phyloP scores from a whole-genome alignment of 164 flowering plant species.

The Taxillus chinensis region DNA sequence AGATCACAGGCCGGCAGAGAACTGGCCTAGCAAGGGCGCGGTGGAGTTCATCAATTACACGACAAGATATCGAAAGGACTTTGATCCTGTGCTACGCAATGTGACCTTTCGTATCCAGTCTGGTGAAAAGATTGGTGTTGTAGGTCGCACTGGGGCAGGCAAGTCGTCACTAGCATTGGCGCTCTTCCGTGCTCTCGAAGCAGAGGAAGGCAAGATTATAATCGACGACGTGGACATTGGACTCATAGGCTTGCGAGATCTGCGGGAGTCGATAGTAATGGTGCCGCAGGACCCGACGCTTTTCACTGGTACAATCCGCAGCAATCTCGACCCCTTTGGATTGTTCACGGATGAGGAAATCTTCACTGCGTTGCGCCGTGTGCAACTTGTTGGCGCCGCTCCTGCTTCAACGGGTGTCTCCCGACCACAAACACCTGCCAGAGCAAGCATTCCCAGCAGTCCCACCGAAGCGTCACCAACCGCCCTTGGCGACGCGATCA shows the following conservation, averaged over 20 bases:
- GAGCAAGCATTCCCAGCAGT: not conserved
- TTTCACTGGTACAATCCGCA: constrained; percentile 66
- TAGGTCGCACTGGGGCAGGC: constrained; percentile 94
- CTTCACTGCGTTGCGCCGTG: not conserved
- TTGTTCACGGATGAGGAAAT: constrained; percentile 55
- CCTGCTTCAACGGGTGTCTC: too few relatives aligned
- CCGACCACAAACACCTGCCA: not conserved
- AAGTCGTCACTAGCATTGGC: constrained; percentile 80
- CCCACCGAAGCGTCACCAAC: too few relatives aligned
- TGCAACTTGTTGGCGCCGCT: too few relatives aligned
- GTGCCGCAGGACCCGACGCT: constrained; percentile 94
- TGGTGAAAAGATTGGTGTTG: too few relatives aligned
- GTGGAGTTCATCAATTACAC: too few relatives aligned
- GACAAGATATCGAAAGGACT: too few relatives aligned
- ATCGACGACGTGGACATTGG: constrained; percentile 68
- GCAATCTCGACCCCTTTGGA: constrained; percentile 77
- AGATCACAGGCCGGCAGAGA: constrained; percentile 50
- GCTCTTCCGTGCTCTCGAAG: constrained; percentile 76
- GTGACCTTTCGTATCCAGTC: too few relatives aligned
- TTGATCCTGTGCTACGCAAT: too few relatives aligned
- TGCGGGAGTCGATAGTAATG: constrained; percentile 68
- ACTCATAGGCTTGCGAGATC: constrained; percentile 64
- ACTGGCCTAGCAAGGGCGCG: constrained; percentile 76
- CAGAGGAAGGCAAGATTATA: constrained; percentile 51
- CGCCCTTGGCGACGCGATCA: too few relatives aligned